Percentiles rank a stretch among this genome's conserved stretches.
phyloP scores from a whole-genome alignment of 108 stramenopile species.

The Chaetoceros muelleri region DNA sequence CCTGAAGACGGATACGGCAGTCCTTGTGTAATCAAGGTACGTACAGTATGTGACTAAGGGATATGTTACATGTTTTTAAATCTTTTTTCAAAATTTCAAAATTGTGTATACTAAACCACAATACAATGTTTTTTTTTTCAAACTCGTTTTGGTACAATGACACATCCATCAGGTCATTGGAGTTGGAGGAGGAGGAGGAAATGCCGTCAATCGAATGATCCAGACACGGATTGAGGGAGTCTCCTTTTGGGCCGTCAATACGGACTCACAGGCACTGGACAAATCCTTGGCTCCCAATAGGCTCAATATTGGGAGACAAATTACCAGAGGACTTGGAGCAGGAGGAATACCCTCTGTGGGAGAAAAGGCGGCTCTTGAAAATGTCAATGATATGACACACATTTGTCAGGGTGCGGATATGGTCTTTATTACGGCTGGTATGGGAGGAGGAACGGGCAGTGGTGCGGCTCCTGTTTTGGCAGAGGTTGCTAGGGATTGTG shows the following conservation, averaged over 20 bases:
- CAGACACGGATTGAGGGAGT: conserved; percentile 32
- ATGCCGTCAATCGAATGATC: conserved; percentile 36
- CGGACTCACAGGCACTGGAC: conserved; percentile 50
- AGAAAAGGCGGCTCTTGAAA: conserved; percentile 26
- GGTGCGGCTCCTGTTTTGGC: conserved; percentile 75
- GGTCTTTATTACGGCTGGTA: conserved; percentile 75
- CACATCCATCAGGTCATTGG: conserved; percentile 33
- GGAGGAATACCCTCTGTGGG: conserved; percentile 48
- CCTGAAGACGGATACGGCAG: conserved; percentile 15
- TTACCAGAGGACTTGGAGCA: conserved; percentile 49
- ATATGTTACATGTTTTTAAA: background rate
- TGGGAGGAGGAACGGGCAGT: conserved; percentile 78
- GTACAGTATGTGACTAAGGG: conserved; percentile 1
- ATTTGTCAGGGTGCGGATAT: conserved; percentile 49
- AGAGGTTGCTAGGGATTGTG: conserved; percentile 32
- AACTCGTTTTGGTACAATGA: background rate
- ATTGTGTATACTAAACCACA: background rate
- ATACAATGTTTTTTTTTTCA: conserved; percentile 2
- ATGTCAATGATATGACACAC: conserved; percentile 24
- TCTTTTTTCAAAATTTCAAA: background rate
- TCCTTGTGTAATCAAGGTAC: conserved; percentile 30
- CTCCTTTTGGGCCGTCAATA: conserved; percentile 54
- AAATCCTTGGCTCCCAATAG: conserved; percentile 31
- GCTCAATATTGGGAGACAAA: conserved; percentile 33
- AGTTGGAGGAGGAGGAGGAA: conserved; percentile 63